A percentile compares a stretch with the other conserved stretches of the same genome.
Conservation (phyloP, 2,329 filamentous ascomycete genomes). For the Cladosporium oxysporum region DNA sequence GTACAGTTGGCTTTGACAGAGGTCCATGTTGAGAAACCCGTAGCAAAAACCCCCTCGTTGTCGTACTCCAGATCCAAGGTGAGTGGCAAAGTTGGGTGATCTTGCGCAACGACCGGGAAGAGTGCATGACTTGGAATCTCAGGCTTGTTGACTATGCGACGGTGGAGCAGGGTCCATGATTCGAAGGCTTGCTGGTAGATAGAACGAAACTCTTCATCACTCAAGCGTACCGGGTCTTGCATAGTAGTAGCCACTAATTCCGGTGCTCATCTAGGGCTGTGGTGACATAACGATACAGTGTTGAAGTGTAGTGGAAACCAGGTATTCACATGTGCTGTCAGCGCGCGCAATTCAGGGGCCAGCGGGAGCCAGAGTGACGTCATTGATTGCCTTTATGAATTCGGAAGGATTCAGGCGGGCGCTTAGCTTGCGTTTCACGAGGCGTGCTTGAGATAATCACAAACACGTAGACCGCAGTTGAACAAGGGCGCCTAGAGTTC, state of each 20-base stretch:
- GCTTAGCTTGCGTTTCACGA: neutral
- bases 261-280: neutral
- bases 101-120: neutral
- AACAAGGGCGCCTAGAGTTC: neutral
- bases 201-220: neutral
- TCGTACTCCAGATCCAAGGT: neutral
- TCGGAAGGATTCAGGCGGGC: neutral
- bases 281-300: neutral
- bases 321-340: neutral
- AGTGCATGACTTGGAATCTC: neutral
- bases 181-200: conserved; percentile 1
- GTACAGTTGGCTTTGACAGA: neutral
- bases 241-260: neutral
- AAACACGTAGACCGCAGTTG: neutral
- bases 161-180: neutral
- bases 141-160: neutral
- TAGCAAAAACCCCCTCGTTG: neutral
- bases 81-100: neutral
- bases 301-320: neutral
- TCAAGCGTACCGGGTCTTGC: neutral
- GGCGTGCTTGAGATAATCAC: neutral
- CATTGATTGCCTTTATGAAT: neutral
- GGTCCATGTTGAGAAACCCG: neutral
- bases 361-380: neutral
- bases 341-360: neutral